Base-by-base conservation (phyloP, 1,284 basidiomycete genomes). In the Ustanciosporium gigantosporum region DNA sequence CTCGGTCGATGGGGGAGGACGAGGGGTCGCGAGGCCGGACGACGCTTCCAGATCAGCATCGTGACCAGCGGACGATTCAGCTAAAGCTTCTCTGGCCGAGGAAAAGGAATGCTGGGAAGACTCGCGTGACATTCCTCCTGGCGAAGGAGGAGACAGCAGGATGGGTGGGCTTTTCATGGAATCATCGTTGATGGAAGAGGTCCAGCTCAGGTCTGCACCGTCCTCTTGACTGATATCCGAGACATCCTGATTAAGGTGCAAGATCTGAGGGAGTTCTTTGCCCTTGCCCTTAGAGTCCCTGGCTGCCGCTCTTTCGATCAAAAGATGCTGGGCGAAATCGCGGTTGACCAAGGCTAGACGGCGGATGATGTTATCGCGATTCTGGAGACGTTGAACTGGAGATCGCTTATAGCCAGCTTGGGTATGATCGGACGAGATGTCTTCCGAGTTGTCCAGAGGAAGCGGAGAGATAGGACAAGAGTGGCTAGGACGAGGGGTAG, bases 121-220 rank as follows among this genome's bases (percentile, higher is more conserved):
- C 19, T 46, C 41, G 15, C 38, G 40, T 14, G 56, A 59, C 35
- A 50, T 40, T 25, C 51, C 52, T 15, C 61, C 51, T 0, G 61
- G 61, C 9, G 61, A 66, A 16, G 61, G 61, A 2, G 61, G 61
- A 9, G 61, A 66, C 3, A 66, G 45, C 8, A 60, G 24, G 22
- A 66, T 66, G n/a, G 61, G 61, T 7, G 61, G 61, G 17, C 61
- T 60, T 13, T 49, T 62, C 43, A 62, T 56, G 0, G 59, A 23
- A 6, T 6, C 9, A 9, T 29, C 27, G 9, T 9, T 11, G n/a
- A n/a, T n/a, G 9, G 27, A 29, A 29, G 27, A 9, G 27, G n/a
- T n/a, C n/a, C n/a, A n/a, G n/a, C 11, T 11, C 9, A 29, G 27
- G n/a, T 29, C 27, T 29, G 9, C 11, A n/a, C n/a, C n/a, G n/a